phyloP scores from a whole-genome alignment of 805 yeast genomes.

The Torulaspora indica region DNA sequence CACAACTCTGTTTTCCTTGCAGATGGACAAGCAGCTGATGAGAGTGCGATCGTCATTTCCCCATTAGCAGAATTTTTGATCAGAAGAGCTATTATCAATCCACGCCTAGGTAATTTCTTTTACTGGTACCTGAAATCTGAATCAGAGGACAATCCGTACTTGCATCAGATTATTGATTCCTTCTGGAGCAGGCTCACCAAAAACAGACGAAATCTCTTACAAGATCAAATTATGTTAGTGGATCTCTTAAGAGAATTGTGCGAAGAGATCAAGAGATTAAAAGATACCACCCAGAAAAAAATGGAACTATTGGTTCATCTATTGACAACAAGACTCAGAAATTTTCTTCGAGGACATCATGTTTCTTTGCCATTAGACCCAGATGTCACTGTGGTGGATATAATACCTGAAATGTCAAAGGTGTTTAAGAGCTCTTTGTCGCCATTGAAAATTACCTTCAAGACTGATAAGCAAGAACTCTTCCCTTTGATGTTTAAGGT shows the following conservation, averaged over 20 bases:
- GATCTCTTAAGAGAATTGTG: conserved; percentile 62
- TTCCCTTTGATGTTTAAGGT: conserved; percentile 89
- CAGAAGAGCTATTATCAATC: conserved; percentile 60
- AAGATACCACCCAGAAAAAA: conserved; percentile 75
- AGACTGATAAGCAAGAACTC: conserved; percentile 45
- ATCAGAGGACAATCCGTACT: conserved; percentile 58
- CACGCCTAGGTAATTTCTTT: conserved; percentile 69
- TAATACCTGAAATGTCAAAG: conserved; percentile 69
- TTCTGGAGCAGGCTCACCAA: conserved; percentile 38
- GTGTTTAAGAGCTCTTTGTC: conserved; percentile 90
- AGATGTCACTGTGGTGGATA: conserved; percentile 63
- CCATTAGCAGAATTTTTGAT: conserved; percentile 74
- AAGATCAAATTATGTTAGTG: conserved; percentile 65
- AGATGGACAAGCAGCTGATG: conserved; percentile 16
- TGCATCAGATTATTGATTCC: conserved; percentile 46
- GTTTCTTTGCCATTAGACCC: conserved; percentile 84
- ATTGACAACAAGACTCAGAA: conserved; percentile 38
- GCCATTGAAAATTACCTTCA: conserved; percentile 79
- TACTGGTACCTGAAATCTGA: conserved; percentile 93
- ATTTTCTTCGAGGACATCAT: conserved; percentile 43
- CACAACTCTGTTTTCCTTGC: conserved; percentile 14
- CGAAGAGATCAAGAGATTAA: conserved; percentile 53
- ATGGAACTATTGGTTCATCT: conserved; percentile 57
- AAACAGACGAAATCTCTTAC: conserved; percentile 33
- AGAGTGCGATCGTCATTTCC: conserved; percentile 39